Conservation (phyloP, 768 basidiomycete species). For the Lactifluus hygrophoroides region DNA sequence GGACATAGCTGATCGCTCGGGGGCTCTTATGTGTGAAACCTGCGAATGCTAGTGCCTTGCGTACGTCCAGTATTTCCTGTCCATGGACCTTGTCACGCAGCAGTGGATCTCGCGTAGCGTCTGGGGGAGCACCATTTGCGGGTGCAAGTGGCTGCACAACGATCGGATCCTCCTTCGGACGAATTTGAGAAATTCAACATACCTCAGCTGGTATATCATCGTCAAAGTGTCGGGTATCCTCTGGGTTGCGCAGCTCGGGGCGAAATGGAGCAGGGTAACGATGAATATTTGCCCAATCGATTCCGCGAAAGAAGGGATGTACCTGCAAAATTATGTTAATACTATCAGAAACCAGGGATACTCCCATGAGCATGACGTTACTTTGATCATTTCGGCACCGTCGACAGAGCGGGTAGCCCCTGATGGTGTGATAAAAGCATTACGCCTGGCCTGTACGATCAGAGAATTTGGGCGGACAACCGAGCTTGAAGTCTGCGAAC, state of each 20-base stretch:
- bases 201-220: constrained; percentile 90
- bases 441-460: constrained; percentile 65
- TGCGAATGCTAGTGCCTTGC: constrained; percentile 86
- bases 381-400: constrained; percentile 90
- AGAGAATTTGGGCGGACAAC: constrained; percentile 70
- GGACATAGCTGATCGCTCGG: constrained; percentile 65
- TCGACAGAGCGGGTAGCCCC: constrained; percentile 51
- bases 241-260: constrained; percentile 71
- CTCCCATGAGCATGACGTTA: constrained; percentile 24
- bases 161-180: constrained; percentile 23
- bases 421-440: constrained; percentile 50
- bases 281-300: constrained; percentile 87
- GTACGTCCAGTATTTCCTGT: constrained; percentile 75
- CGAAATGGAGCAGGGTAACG: constrained; percentile 79
- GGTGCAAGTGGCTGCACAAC: constrained; percentile 72
- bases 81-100: constrained; percentile 82
- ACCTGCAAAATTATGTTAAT: constrained; percentile 34
- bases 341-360: constrained; percentile 9
- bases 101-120: constrained; percentile 85
- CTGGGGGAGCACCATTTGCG: constrained; percentile 74
- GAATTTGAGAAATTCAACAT: constrained; percentile 21
- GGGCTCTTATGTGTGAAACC: constrained; percentile 90
- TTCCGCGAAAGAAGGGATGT: constrained; percentile 85
- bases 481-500: constrained; percentile 60
- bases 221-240: constrained; percentile 93